These are phyloP conservation scores for Euphorbia tirucalli DNA, from an alignment of 345 rosid species.

Conservation along the genomic window DNA sequence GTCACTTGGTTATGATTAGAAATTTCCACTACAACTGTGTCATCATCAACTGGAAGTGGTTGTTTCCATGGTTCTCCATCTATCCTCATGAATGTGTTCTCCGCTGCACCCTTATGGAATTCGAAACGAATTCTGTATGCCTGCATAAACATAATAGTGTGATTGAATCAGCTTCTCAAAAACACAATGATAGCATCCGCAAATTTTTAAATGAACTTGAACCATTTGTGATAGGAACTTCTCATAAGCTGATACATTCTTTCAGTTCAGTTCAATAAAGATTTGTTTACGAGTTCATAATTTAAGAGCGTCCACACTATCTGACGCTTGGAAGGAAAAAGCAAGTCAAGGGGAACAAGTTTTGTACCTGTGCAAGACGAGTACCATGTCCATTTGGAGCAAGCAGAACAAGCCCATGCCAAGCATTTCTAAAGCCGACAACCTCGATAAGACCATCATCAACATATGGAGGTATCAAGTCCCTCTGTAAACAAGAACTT, in stretches of 20 bases:
- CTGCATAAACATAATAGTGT: slow-evolving; percentile 19
- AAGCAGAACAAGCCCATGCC: slow-evolving; percentile 48
- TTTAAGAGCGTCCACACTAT: neutral
- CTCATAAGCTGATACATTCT: neutral
- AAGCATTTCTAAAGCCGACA: slow-evolving; percentile 49
- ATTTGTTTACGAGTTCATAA: neutral
- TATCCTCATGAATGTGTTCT: slow-evolving; percentile 64
- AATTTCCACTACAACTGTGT: slow-evolving; percentile 57
- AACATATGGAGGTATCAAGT: slow-evolving; percentile 42
- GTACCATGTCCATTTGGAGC: slow-evolving; percentile 48
- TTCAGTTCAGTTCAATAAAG: neutral
- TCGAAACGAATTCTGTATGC: slow-evolving; percentile 59
- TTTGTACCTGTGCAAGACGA: slow-evolving; percentile 48
- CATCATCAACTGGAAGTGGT: slow-evolving; percentile 59
- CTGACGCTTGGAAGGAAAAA: no score
- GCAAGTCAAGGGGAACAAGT: neutral
- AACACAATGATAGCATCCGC: neutral
- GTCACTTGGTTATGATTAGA: slow-evolving; percentile 57
- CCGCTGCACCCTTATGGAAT: slow-evolving; percentile 54
- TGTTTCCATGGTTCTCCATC: slow-evolving; percentile 88
- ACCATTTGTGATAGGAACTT: no score
- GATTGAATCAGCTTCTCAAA: neutral
- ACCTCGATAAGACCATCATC: slow-evolving; percentile 48
- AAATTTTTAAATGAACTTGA: neutral
- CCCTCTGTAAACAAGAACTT: slow-evolving; percentile 27